A percentile compares a stretch with the other conserved stretches of the same genome.
Conservation (phyloP, 1,284 basidiomycete species). For the Malassezia pachydermatis region DNA sequence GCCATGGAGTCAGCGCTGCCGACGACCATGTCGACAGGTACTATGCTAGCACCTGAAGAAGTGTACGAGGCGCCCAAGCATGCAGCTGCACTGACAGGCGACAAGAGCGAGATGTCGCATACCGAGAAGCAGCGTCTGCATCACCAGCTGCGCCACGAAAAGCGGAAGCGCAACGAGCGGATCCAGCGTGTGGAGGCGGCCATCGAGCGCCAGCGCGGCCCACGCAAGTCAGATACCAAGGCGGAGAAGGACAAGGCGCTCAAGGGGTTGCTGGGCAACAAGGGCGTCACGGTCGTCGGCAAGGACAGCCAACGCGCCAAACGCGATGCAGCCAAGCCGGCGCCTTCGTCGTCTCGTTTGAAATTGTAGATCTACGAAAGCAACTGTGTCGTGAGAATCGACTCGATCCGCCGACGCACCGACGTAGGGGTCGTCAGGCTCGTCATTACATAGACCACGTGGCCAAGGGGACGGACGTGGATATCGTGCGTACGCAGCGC, state of each 20-base stretch:
- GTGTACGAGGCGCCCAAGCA: slow-evolving; percentile 53
- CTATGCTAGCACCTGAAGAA: slow-evolving; percentile 89
- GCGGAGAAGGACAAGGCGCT: slow-evolving; percentile 44
- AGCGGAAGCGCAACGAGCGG: slow-evolving; percentile 65
- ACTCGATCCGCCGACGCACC: slow-evolving; percentile 23
- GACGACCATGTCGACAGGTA: slow-evolving; percentile 62
- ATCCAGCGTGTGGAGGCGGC: slow-evolving; percentile 56
- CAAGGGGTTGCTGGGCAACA: slow-evolving; percentile 40
- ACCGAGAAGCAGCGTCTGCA: slow-evolving; percentile 60
- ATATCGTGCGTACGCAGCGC: slow-evolving; percentile 44
- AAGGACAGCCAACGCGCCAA: slow-evolving; percentile 19
- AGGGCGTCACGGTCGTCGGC: slow-evolving; percentile 34
- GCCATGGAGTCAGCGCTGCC: slow-evolving; percentile 83
- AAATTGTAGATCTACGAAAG: slow-evolving; percentile 15
- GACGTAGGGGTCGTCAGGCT: slow-evolving; percentile 62
- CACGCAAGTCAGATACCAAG: slow-evolving; percentile 23
- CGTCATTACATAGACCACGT: slow-evolving; percentile 88
- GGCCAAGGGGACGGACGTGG: slow-evolving; percentile 82
- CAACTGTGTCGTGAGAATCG: neutral
- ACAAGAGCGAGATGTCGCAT: slow-evolving; percentile 70
- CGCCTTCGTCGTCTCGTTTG: slow-evolving; percentile 7
- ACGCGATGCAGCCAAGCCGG: neutral
- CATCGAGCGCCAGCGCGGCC: slow-evolving; percentile 57
- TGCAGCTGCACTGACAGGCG: slow-evolving; percentile 34
- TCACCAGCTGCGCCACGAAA: slow-evolving; percentile 52